phyloP scores from a whole-genome alignment of 2,329 filamentous ascomycete species.

The Scedosporium minutisporum region DNA sequence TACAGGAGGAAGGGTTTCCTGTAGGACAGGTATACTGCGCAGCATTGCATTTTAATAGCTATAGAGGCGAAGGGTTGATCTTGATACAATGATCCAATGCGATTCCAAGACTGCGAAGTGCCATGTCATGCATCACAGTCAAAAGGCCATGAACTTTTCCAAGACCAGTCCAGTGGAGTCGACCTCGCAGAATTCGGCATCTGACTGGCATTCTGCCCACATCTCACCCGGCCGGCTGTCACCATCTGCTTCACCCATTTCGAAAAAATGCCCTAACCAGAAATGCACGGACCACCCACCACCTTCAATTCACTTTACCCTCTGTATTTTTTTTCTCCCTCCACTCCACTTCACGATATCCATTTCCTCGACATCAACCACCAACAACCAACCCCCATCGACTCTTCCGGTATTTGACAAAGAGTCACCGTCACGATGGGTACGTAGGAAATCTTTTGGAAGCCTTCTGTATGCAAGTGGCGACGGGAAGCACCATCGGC shows the following conservation, averaged over 20 bases:
- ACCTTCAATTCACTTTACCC: slow-evolving; percentile 1
- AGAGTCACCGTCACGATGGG: slow-evolving; percentile 46
- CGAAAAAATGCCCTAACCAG: neutral
- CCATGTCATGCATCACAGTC: too few relatives aligned
- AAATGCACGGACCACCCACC: slow-evolving; percentile 2
- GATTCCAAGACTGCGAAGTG: too few relatives aligned
- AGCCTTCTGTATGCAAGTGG: slow-evolving; percentile 41
- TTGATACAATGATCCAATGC: neutral
- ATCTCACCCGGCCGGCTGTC: neutral
- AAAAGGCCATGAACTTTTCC: too few relatives aligned
- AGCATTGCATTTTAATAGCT: neutral
- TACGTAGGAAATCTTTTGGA: slow-evolving; percentile 34
- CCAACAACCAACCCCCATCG: slow-evolving; percentile 24
- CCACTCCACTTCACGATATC: slow-evolving; percentile 14
- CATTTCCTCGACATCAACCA: slow-evolving; percentile 12
- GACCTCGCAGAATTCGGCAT: too few relatives aligned
- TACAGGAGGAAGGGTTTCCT: neutral
- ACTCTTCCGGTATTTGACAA: slow-evolving; percentile 14
- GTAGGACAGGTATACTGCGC: neutral
- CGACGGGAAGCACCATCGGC: slow-evolving; percentile 12
- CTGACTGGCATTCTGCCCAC: neutral
- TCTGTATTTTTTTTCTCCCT: slow-evolving; percentile 8
- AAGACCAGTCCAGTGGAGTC: too few relatives aligned
- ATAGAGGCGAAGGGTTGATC: neutral
- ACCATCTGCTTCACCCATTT: neutral